Base-by-base conservation (phyloP, 192 early-diverging fungal genomes). In the Coemansia sp. region DNA sequence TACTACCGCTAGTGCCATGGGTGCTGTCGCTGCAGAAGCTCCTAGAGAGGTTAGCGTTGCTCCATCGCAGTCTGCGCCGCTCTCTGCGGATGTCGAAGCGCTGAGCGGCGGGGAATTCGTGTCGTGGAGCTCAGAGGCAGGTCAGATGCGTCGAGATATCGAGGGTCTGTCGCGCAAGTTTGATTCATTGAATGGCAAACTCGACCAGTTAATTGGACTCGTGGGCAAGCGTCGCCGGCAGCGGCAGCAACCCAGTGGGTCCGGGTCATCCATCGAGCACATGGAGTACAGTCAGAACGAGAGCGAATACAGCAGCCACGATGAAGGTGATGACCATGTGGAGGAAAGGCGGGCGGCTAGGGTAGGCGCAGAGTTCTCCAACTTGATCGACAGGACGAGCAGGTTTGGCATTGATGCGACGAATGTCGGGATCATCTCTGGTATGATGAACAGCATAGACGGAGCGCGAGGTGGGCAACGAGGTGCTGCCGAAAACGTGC, bases 371-470 rank as follows among this genome's bases (percentile, higher is more conserved):
- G 69, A 74, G 34, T 79, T 74, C 29, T 15, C 48, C 46, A 72
- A 61, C 15, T 66, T 67, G 37, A 37, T 75, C 10, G 74, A 80
- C 59, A 63, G 66, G 25, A 72, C 78, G 5, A 73, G 74, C 60
- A 69, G 78, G 34, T 75, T 80, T 23, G 67, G 69, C 21, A 44
- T 75, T 9, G 78, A 80, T 38, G 41, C 69, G 14, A 65, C 68
- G 37, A 79, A 74, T 38, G 57, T 75, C 6, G 74, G 70, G 8
- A 71, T 50, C 10, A 67, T 80, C 10, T 66, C 74, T 14, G 67
- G 60, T 19, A 73, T 76, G 50, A 81, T 81, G 29, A 64, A 39
- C 41, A 39, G 46, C 39, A 67, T 76, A 34, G 61, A 66, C 58
- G 53, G 23, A n/a, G 45, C 21, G 46, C 66, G 23, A 29, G 29